phyloP scores from a whole-genome alignment of 1,284 basidiomycete species.

The Tremellales sp. region DNA sequence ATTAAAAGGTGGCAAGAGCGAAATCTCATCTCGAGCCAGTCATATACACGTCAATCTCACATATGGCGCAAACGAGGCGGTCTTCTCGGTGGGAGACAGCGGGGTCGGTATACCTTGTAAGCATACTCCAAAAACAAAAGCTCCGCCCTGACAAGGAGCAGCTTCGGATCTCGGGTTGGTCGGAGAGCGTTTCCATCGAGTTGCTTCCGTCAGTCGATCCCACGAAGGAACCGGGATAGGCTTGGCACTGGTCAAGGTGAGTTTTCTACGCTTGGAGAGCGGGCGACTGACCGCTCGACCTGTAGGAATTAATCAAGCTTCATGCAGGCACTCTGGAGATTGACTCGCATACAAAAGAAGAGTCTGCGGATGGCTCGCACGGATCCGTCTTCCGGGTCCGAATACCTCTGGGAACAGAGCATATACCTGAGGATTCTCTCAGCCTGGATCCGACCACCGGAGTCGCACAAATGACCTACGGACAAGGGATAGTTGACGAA shows the following conservation, averaged over 20 bases:
- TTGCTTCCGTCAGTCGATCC: conserved; percentile 38
- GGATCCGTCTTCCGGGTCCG: conserved; percentile 42
- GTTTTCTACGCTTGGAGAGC: background rate
- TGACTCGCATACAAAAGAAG: conserved; percentile 36
- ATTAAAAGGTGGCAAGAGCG: background rate
- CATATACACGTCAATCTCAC: conserved; percentile 26
- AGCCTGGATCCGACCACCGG: conserved; percentile 10
- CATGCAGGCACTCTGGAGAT: conserved; percentile 49
- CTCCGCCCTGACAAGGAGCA: background rate
- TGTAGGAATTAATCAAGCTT: conserved; percentile 48
- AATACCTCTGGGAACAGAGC: conserved; percentile 39
- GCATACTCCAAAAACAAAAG: no score
- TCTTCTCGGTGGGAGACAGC: conserved; percentile 45
- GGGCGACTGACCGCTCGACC: background rate
- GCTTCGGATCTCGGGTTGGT: conserved; percentile 36
- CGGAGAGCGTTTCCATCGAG: conserved; percentile 48
- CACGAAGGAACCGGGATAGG: conserved; percentile 50
- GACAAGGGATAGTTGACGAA: conserved; percentile 40
- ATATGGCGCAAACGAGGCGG: conserved; percentile 26
- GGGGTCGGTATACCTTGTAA: conserved; percentile 49
- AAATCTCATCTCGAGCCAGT: conserved; percentile 1
- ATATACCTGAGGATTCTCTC: conserved; percentile 37
- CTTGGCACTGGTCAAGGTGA: conserved; percentile 32
- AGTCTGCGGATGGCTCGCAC: conserved; percentile 37
- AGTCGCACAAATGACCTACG: conserved; percentile 21